Conservation (phyloP, 495 filamentous ascomycete genomes). For the Penicillium desertorum region DNA sequence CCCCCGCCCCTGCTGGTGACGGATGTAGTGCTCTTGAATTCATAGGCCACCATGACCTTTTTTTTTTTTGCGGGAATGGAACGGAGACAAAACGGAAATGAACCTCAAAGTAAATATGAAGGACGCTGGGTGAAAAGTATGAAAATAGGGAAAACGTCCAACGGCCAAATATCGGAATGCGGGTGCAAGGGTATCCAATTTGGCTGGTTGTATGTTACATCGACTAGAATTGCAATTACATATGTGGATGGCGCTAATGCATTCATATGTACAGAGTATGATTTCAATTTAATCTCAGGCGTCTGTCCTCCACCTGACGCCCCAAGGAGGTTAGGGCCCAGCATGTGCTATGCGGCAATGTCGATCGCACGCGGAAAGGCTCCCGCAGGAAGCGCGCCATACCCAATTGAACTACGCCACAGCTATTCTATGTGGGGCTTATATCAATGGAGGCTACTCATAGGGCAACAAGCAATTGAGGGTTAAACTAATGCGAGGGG, state of each 20-base stretch:
- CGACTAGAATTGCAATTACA: not conserved
- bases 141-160: not conserved
- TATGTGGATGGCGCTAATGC: not conserved
- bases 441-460: not conserved
- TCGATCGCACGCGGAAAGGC: conserved; percentile 1
- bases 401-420: conserved; percentile 2
- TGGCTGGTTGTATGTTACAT: conserved; percentile 1
- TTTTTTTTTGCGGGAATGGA: not conserved
- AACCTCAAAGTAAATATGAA: not conserved
- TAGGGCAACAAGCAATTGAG: not conserved
- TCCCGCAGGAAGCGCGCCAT: not conserved
- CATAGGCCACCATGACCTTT: conserved; percentile 21
- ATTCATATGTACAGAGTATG: not conserved
- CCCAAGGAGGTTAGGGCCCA: conserved; percentile 3
- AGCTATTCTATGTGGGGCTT: too few species aligned
- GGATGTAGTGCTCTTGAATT: conserved; percentile 23
- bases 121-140: conserved; percentile 9
- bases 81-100: not conserved
- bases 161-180: not conserved
- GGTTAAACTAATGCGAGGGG: not conserved
- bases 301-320: not conserved
- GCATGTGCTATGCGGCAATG: not conserved
- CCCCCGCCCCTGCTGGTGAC: conserved; percentile 8
- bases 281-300: not conserved
- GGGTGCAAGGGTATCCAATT: not conserved